Evolutionary conservation across 78 protist species (phyloP), one percentile per base, ranked within the genome.

Genomic region (Bodo saltans): DNA sequence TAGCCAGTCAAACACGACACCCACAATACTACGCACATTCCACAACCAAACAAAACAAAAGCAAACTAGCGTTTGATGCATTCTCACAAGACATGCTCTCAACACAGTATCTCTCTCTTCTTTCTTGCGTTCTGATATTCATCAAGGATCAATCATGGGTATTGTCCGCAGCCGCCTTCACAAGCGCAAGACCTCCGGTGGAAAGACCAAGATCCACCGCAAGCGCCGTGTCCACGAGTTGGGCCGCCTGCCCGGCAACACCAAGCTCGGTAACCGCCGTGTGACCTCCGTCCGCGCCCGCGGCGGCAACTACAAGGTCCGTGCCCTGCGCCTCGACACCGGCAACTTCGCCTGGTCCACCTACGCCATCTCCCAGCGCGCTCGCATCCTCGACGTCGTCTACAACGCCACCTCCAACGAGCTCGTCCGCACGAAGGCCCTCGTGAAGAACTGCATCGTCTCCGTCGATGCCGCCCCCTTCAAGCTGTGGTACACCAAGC

Each of bases 321-420:
- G 99, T 30, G 99, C 99, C 35, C 93, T 98, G 72, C 98, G 99
- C 53, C 97, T 98, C 17, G 97, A 97, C 32, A 70, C 87, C 78
- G 99, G 99, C 78, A 97, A 94, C 95, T 97, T 96, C 94, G 70
- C 97, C 28, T 94, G 94, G 95, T 91, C 88, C 34, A 83, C 94
- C 3, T 89, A 92, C 70, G 90, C 52, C 40, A 30, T 76, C 82
- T 83, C 94, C 88, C 86, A 88, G 78, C 92, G 93, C 86, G 68
- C 92, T 87, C 95, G 98, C 70, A 90, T 98, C 86, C 0, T 96
- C 52, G 95, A 93, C 42, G 99, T 97, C 34, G 98, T 95, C 53
- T 98, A 97, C 97, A 97, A 97, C 93, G 98, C 99, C 34, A 84
- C 99, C 68, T 91, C 92, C 94, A 97, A 97, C 96, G 99, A 97